Base-by-base conservation (phyloP, 1,139 yeast genomes). In the Magnusiomyces suaveolens region DNA sequence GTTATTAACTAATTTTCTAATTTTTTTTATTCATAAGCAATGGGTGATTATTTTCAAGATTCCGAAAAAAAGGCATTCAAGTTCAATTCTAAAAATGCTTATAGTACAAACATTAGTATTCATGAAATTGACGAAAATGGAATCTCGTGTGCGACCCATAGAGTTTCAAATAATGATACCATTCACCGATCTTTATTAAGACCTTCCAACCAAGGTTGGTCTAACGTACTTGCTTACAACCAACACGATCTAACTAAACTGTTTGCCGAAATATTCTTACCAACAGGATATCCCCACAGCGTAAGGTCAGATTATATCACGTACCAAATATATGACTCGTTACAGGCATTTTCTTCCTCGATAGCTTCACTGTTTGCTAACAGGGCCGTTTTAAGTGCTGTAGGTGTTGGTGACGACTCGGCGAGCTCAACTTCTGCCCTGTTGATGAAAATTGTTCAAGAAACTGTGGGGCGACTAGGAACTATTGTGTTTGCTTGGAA, bases 401-500 rank as follows among this genome's bases (percentile, higher is more conserved):
- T 71, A 10, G 74, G 74, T 8, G 74, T 70, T 3, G 73, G 74
- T 26, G 72, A 70, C 55, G 66, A 64, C 36, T 56, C 64, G n/a
- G 72, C 74, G 1, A 66, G 72, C 16, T 66, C 72, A 16, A 68
- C 73, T 1, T 64, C 71, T 3, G 74, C 74, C 2, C 57, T 71
- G 51, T 69, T 68, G 53, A 63, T 70, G 66, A 69, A 69, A 52
- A 66, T 71, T 18, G 59, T 67, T 20, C 73, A 71, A 54, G 73
- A 71, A 46, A 65, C 72, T 14, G 64, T 67, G 20, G 73, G 73
- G n/a, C 62, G 74, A 14, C 52, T 70, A 29, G 72, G 71, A n/a
- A 69, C 74, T 1, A 69, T 70, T 56, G 43, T 64, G 46, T 70
- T 66, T 57, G 74, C 74, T 12, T 71, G 74, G 73, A 60, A 63